Evolutionary conservation across 495 filamentous ascomycete species (phyloP), one percentile per base, ranked within the genome.

Genomic region (Talaromyces wortmannii): DNA sequence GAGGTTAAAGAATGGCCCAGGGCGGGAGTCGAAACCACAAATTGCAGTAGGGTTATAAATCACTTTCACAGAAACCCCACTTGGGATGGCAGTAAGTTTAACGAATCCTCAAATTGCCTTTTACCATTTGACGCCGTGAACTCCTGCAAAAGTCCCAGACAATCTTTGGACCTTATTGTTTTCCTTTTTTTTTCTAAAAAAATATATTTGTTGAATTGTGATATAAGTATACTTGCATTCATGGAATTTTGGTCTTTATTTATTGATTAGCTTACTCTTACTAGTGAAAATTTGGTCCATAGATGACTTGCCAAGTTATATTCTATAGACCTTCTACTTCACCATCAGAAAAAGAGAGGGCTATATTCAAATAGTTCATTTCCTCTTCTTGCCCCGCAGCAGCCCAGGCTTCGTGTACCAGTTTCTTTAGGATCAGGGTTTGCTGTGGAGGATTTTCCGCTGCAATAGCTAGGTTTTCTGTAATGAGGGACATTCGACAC

Each of bases 61-160:
- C 4, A 43, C 40, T 43, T 43, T 5, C n/a, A 29, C n/a, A 12
- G 2, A 0, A 23, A 4, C 45, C 30, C 45, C 45, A 47, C 45
- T 47, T 47, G 45, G 45, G 45, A 47, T 47, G 45, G 45, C 45
- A 47, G 45, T 47, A 17, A 17, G 30, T 6, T 47, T 47, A 47
- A 47, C 45, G 45, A 47, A 47, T 47, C 45, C 15, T 47, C 17
- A 47, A 47, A 47, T 47, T 47, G 45, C 45, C 45, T 47, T 47
- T 47, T 23, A 47, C 45, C 45, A 47, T 47, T 47, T 47, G 17
- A 47, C 15, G 45, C 45, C 45, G 45, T 47, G 45, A 47, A 18
- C 30, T 47, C 11, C 45, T 47, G 45, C 45, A 47, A 17, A 7
- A 47, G 13, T 47, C 45, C 45, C 45, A 47, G 4, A 43, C 2